Conservation (phyloP, 495 filamentous ascomycete genomes). For the Glonium stellatum region DNA sequence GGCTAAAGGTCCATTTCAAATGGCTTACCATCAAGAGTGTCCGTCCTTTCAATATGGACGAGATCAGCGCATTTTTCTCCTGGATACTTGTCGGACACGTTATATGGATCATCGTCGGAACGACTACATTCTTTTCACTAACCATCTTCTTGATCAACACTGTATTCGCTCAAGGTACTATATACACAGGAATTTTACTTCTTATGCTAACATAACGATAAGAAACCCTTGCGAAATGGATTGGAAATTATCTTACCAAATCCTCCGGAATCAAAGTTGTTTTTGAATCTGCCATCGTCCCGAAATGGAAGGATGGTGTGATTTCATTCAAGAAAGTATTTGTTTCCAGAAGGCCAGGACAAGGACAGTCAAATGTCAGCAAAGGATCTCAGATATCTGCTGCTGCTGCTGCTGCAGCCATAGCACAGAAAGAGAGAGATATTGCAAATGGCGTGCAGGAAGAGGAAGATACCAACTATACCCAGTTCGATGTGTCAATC, state of each 20-base stretch:
- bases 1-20: constrained; percentile 89
- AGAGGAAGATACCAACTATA: constrained; percentile 92
- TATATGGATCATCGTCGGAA: constrained; percentile 89
- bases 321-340: constrained; percentile 97
- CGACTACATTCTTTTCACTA: constrained; percentile 93
- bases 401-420: constrained; percentile 58
- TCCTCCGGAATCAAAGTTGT: constrained; percentile 93
- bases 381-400: constrained; percentile 88
- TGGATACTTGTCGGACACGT: constrained; percentile 92
- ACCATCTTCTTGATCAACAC: constrained; percentile 87
- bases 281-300: constrained; percentile 96
- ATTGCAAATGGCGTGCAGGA: constrained; percentile 43
- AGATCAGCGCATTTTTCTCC: constrained; percentile 89
- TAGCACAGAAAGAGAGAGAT: constrained; percentile 49
- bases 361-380: constrained; percentile 64
- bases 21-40: constrained; percentile 94
- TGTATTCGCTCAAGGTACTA: constrained; percentile 83
- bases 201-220: neutral
- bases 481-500: constrained; percentile 92
- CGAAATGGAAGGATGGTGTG: constrained; percentile 86
- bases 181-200: neutral
- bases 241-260: constrained; percentile 92
- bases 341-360: constrained; percentile 83
- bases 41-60: constrained; percentile 92
- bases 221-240: constrained; percentile 89